phyloP scores from a whole-genome alignment of 2,329 filamentous ascomycete genomes.

The Aspergillus aculeatus region DNA sequence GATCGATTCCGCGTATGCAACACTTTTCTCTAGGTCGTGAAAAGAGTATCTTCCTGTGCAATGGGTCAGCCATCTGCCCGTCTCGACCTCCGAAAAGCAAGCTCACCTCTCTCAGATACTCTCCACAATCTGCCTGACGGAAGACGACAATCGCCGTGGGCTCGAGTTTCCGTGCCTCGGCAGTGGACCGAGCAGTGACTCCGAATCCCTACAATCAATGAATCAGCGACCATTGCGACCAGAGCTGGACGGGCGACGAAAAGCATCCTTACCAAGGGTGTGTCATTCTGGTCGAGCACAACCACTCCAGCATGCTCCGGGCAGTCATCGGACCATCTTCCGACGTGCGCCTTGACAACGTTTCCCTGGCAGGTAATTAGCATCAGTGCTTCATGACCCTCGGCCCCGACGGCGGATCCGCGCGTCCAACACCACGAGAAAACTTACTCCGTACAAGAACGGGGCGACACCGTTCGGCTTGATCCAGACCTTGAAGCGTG shows the following conservation, averaged over 20 bases:
- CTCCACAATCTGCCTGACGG: conserved; percentile 88
- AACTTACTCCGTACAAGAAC: conserved; percentile 75
- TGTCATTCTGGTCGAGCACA: conserved; percentile 89
- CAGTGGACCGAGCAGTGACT: conserved; percentile 81
- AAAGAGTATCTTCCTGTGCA: conserved; percentile 59
- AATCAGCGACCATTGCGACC: background rate
- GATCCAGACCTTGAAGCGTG: conserved; percentile 95
- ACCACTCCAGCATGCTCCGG: conserved; percentile 91
- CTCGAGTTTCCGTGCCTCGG: conserved; percentile 78
- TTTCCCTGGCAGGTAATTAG: conserved; percentile 52
- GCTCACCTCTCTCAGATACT: conserved; percentile 78
- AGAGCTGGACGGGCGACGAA: background rate
- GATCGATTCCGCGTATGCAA: conserved; percentile 21
- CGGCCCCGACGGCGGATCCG: background rate
- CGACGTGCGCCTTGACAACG: conserved; percentile 77
- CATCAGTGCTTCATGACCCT: background rate
- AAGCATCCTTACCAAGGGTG: conserved; percentile 57
- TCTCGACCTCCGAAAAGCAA: background rate
- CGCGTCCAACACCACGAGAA: background rate
- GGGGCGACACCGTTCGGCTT: conserved; percentile 97
- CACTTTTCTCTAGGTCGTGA: conserved; percentile 49
- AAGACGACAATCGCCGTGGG: conserved; percentile 89
- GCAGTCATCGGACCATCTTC: conserved; percentile 84
- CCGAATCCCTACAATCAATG: conserved; percentile 69
- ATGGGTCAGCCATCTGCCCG: conserved; percentile 15